Conservation (phyloP, 768 basidiomycete genomes). For the Leccinum barrowsii region DNA sequence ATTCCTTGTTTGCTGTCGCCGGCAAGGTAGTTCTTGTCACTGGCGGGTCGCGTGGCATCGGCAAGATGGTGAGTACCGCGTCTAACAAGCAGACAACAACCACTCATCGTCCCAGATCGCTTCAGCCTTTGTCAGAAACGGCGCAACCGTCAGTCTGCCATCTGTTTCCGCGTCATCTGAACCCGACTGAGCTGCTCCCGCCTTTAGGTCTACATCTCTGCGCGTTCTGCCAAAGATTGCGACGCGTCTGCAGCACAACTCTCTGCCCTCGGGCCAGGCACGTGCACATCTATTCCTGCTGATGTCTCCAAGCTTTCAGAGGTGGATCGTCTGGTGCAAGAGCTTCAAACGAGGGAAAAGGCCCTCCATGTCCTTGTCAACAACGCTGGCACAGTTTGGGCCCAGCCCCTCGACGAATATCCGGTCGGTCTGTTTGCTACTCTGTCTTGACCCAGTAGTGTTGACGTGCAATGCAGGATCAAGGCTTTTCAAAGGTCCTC, state of each 20-base stretch:
- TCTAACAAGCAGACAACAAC: not conserved
- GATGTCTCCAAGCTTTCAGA: conserved; percentile 53
- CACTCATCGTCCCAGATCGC: conserved; percentile 46
- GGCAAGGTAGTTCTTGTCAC: conserved; percentile 58
- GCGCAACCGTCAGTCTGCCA: conserved; percentile 44
- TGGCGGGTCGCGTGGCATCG: conserved; percentile 64
- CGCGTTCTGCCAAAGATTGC: conserved; percentile 52
- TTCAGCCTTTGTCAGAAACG: conserved; percentile 58
- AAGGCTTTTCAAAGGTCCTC: conserved; percentile 57
- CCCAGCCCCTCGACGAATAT: conserved; percentile 42
- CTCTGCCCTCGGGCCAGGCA: conserved; percentile 49
- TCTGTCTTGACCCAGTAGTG: not conserved
- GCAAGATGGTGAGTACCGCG: conserved; percentile 50
- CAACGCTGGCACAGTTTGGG: conserved; percentile 63
- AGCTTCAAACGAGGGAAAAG: conserved; percentile 49
- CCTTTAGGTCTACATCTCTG: conserved; percentile 57
- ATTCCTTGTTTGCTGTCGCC: conserved; percentile 47
- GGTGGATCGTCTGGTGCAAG: conserved; percentile 49
- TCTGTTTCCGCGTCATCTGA: not conserved
- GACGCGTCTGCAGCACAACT: conserved; percentile 50
- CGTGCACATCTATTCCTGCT: conserved; percentile 50
- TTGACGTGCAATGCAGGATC: conserved; percentile 36
- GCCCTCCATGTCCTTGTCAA: conserved; percentile 58
- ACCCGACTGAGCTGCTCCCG: not conserved
- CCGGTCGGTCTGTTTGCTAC: conserved; percentile 31